These are phyloP conservation scores for Lonicera japonica DNA, from an alignment of 129 eudicot genomes.

Conservation along the genomic window DNA sequence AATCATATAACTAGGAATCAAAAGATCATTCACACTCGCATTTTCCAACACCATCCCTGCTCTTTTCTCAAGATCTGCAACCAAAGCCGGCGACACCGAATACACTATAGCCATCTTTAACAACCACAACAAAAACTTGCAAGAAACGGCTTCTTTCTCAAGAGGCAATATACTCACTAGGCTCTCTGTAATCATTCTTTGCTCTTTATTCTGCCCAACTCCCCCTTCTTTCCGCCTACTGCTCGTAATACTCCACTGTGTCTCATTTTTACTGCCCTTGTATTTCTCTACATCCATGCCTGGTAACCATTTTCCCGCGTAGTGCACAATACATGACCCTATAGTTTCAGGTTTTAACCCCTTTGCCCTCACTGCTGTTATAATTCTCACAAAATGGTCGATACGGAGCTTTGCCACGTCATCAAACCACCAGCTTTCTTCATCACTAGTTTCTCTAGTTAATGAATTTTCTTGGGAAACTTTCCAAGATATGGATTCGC, in stretches of 20 bases:
- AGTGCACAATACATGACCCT: constrained; percentile 59
- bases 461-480: constrained; percentile 25
- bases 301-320: constrained; percentile 68
- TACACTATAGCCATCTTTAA: constrained; percentile 58
- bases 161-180: constrained; percentile 55
- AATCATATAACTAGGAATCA: constrained; percentile 42
- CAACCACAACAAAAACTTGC: constrained; percentile 68
- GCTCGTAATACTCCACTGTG: constrained; percentile 37
- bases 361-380: constrained; percentile 44
- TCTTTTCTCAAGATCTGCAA: constrained; percentile 76
- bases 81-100: constrained; percentile 53
- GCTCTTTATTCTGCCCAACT: constrained; percentile 30
- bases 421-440: constrained; percentile 50
- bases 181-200: constrained; percentile 46
- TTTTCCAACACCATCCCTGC: constrained; percentile 55
- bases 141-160: constrained; percentile 56
- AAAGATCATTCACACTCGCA: constrained; percentile 55
- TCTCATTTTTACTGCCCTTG: constrained; percentile 25
- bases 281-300: constrained; percentile 30
- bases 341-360: constrained; percentile 43
- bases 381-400: constrained; percentile 55
- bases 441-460: constrained; percentile 10
- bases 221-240: constrained; percentile 30
- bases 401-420: constrained; percentile 48
- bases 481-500: constrained; percentile 59